Conservation (phyloP, 306 rosid species). For the Arachis hypogaea region DNA sequence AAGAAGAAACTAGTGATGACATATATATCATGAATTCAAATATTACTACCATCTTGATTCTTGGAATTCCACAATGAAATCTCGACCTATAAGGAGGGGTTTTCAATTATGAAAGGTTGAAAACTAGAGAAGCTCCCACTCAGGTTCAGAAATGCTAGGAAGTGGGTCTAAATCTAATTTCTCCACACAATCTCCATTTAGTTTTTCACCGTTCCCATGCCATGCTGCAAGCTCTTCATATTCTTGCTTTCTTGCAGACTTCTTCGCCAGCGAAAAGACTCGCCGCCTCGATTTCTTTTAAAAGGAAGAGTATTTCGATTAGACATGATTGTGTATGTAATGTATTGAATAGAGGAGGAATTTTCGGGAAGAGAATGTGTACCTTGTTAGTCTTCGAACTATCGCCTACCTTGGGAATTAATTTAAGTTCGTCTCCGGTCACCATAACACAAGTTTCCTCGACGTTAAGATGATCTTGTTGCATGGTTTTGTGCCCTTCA, state of each 20-base stretch:
- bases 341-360: background rate
- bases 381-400: constrained; percentile 68
- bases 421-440: constrained; percentile 53
- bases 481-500: constrained; percentile 40
- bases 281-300: constrained; percentile 61
- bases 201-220: constrained; percentile 46
- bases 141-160: constrained; percentile 56
- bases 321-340: background rate
- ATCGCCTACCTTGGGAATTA: constrained; percentile 40
- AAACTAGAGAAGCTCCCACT: constrained; percentile 84
- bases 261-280: constrained; percentile 59
- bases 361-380: background rate
- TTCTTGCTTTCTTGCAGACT: constrained; percentile 79
- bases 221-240: constrained; percentile 74
- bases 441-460: constrained; percentile 83
- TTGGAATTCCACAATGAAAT: constrained; percentile 18
- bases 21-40: constrained; percentile 13
- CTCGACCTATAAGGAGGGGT: constrained; percentile 32
- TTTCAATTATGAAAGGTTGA: constrained; percentile 6
- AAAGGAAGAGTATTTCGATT: background rate
- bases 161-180: constrained; percentile 25
- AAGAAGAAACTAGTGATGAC: background rate
- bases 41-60: constrained; percentile 9
- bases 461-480: constrained; percentile 44
- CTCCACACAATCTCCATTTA: constrained; percentile 31